Evolutionary conservation across 768 basidiomycete genomes (phyloP).

Genomic region (Harrya chromipes): DNA sequence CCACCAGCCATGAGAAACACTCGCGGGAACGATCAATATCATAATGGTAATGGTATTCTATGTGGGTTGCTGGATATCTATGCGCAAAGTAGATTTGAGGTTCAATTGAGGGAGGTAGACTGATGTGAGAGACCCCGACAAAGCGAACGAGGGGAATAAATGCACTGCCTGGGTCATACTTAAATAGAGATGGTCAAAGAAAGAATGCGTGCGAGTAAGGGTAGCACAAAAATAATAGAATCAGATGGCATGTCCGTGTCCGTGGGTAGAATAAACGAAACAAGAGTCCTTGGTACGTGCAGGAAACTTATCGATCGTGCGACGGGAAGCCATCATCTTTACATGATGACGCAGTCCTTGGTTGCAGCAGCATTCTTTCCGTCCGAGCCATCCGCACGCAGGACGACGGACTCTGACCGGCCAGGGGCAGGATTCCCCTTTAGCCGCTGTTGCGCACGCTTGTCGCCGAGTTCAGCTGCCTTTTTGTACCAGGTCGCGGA

Average conservation of each 20-base stretch:
- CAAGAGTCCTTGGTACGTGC: slow-evolving; percentile 3
- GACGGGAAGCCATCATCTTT: slow-evolving; percentile 24
- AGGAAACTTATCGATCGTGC: background rate
- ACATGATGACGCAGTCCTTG: slow-evolving; percentile 91
- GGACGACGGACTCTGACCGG: slow-evolving; percentile 58
- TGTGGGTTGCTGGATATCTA: slow-evolving; percentile 20
- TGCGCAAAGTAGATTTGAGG: slow-evolving; percentile 16
- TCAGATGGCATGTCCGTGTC: slow-evolving; percentile 16
- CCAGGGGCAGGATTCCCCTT: slow-evolving; percentile 58
- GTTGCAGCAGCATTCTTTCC: slow-evolving; percentile 48
- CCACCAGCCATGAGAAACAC: background rate
- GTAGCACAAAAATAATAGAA: slow-evolving; percentile 9
- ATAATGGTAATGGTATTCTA: slow-evolving; percentile 13
- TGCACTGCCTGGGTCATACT: background rate
- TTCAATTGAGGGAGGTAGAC: background rate
- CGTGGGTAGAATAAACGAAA: slow-evolving; percentile 15
- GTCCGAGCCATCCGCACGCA: slow-evolving; percentile 48
- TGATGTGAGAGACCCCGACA: slow-evolving; percentile 6
- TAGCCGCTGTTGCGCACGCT: slow-evolving; percentile 84
- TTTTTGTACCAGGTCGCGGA: slow-evolving; percentile 82
- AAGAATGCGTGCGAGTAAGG: slow-evolving; percentile 3
- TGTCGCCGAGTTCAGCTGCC: slow-evolving; percentile 91
- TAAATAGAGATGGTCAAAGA: slow-evolving; percentile 4
- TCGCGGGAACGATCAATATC: slow-evolving; percentile 1
- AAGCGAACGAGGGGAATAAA: background rate